These are phyloP conservation scores for Pogostemon cablin DNA, from an alignment of 257 asterid genomes.

Conservation along the genomic window DNA sequence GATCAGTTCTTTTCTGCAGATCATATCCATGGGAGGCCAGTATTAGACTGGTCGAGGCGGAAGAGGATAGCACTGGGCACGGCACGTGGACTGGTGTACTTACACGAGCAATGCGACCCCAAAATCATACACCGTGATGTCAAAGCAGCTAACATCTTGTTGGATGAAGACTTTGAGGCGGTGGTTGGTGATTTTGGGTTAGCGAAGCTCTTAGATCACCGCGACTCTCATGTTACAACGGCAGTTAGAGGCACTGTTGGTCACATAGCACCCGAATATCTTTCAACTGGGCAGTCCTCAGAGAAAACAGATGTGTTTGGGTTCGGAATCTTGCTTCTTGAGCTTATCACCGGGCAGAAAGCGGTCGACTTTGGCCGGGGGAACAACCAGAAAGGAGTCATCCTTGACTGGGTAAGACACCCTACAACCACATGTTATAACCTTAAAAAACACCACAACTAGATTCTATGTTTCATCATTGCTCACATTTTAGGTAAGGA, in stretches of 20 bases:
- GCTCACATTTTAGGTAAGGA: conserved; percentile 57
- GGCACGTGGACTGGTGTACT: conserved; percentile 81
- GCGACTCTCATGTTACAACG: conserved; percentile 88
- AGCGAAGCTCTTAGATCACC: conserved; percentile 92
- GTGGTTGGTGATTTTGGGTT: conserved; percentile 94
- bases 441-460: neutral
- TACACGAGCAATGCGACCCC: conserved; percentile 97
- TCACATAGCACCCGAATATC: conserved; percentile 92
- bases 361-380: conserved; percentile 88
- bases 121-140: conserved; percentile 92
- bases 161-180: conserved; percentile 95
- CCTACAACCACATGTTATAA: neutral
- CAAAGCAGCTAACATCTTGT: conserved; percentile 88
- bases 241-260: conserved; percentile 98
- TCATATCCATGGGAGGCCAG: conserved; percentile 68
- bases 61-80: conserved; percentile 83
- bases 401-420: conserved; percentile 75
- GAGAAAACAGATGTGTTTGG: conserved; percentile 95
- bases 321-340: conserved; percentile 85
- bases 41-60: conserved; percentile 82
- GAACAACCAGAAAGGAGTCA: conserved; percentile 76
- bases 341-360: conserved; percentile 86
- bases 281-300: conserved; percentile 90
- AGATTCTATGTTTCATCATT: neutral
- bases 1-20: conserved; percentile 40